phyloP scores from a whole-genome alignment of 371 early-diverging fungal species.

The Apophysomyces sp. region DNA sequence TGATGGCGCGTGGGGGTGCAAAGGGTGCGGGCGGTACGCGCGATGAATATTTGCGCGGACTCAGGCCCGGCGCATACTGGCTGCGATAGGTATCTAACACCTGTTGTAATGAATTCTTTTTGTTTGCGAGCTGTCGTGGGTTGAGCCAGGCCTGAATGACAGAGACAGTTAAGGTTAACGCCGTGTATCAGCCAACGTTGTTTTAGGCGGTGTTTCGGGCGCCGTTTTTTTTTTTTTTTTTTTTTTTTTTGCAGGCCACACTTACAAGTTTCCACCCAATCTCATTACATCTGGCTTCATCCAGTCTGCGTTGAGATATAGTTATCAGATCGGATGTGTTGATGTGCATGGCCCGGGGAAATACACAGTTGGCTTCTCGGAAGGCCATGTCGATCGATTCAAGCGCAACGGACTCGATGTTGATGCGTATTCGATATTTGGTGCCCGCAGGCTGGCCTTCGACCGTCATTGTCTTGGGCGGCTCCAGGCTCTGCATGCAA shows the following conservation, averaged over 20 bases:
- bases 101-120: slow-evolving; percentile 43
- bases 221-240: too few relatives aligned
- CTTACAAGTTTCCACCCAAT: slow-evolving; percentile 51
- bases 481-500: not conserved
- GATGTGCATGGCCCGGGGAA: slow-evolving; percentile 41
- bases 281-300: slow-evolving; percentile 48
- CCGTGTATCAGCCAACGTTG: too few relatives aligned
- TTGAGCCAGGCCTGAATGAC: slow-evolving; percentile 45
- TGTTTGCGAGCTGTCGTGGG: slow-evolving; percentile 46
- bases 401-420: slow-evolving; percentile 45
- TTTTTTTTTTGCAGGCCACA: too few relatives aligned
- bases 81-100: slow-evolving; percentile 44
- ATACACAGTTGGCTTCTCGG: slow-evolving; percentile 44
- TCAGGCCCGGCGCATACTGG: slow-evolving; percentile 36
- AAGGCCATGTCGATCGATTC: slow-evolving; percentile 37
- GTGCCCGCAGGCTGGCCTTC: slow-evolving; percentile 18
- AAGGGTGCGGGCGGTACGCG: slow-evolving; percentile 32
- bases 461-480: slow-evolving; percentile 23
- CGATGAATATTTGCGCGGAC: slow-evolving; percentile 39
- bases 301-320: slow-evolving; percentile 31
- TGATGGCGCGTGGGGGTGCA: slow-evolving; percentile 15
- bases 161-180: not conserved
- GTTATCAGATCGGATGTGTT: slow-evolving; percentile 17
- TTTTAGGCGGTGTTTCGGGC: too few relatives aligned
- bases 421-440: slow-evolving; percentile 41